Evolutionary conservation across 176 grass and related monocot genomes (phyloP).

Genomic region (Puya raimondii): DNA sequence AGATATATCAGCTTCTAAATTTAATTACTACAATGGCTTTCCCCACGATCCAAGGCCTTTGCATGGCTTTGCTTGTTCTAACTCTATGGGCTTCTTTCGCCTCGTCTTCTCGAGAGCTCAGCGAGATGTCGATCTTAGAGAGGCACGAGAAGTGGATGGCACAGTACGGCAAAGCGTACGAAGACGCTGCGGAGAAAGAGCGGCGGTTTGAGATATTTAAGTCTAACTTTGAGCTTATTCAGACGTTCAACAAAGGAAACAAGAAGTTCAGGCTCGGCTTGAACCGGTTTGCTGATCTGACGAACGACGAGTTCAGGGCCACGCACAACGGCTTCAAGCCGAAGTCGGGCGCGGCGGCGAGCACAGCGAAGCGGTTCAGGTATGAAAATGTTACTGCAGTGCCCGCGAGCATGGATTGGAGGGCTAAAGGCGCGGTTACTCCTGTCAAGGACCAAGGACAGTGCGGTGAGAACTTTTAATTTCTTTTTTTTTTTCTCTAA

Average conservation of each 20-base stretch:
- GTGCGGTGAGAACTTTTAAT: slow-evolving; percentile 37
- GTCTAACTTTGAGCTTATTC: slow-evolving; percentile 28
- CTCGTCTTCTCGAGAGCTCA: background rate
- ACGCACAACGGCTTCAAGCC: slow-evolving; percentile 22
- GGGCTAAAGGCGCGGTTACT: slow-evolving; percentile 46
- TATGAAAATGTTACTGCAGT: slow-evolving; percentile 40
- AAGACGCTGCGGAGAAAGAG: slow-evolving; percentile 26
- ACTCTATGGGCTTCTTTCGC: background rate
- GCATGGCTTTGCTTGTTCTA: too few relatives aligned
- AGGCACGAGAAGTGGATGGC: slow-evolving; percentile 34
- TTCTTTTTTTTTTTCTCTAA: too few relatives aligned
- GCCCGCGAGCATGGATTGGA: slow-evolving; percentile 39
- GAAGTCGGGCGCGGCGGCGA: background rate
- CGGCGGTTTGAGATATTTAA: slow-evolving; percentile 29
- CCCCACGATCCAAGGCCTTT: too few relatives aligned
- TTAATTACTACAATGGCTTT: too few relatives aligned
- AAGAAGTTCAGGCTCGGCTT: slow-evolving; percentile 29
- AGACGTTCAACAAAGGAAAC: slow-evolving; percentile 36
- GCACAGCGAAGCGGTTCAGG: slow-evolving; percentile 16
- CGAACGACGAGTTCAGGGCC: slow-evolving; percentile 48
- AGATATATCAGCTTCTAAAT: too few relatives aligned
- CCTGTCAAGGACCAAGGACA: slow-evolving; percentile 57
- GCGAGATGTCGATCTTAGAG: background rate
- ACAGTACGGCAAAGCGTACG: slow-evolving; percentile 23
- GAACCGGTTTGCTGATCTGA: slow-evolving; percentile 59